Conservation (phyloP, 2,329 filamentous ascomycete genomes). For the Lasiodiplodia sp. region DNA sequence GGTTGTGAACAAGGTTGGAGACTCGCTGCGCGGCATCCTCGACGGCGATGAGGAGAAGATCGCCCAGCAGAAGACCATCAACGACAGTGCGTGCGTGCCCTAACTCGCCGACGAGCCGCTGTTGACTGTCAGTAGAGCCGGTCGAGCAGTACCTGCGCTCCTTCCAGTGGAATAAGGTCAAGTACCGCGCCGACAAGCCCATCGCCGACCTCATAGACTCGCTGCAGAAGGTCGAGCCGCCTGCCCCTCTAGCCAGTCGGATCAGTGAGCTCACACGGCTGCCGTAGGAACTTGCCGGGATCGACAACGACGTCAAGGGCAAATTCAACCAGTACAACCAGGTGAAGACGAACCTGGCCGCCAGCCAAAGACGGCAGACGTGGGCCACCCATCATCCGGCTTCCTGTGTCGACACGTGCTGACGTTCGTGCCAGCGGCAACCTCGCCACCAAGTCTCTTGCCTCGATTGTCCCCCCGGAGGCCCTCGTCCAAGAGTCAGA, state of each 20-base stretch:
- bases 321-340: conserved; percentile 96
- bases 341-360: conserved; percentile 82
- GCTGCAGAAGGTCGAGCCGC: conserved; percentile 75
- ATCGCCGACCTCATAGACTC: conserved; percentile 86
- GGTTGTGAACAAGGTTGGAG: conserved; percentile 86
- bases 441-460: conserved; percentile 89
- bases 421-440: conserved; percentile 70
- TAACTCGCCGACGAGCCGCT: background rate
- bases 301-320: conserved; percentile 94
- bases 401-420: background rate
- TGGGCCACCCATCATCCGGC: conserved; percentile 51
- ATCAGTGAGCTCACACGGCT: background rate
- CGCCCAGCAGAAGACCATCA: conserved; percentile 88
- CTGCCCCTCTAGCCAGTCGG: background rate
- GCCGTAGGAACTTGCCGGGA: conserved; percentile 81
- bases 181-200: conserved; percentile 92
- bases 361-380: conserved; percentile 88
- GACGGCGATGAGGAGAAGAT: conserved; percentile 85
- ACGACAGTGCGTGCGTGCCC: conserved; percentile 76
- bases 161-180: conserved; percentile 97
- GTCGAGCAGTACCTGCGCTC: conserved; percentile 89
- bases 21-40: conserved; percentile 82
- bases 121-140: conserved; percentile 69
- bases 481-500: conserved; percentile 88
- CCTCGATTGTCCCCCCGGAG: conserved; percentile 78